Percentiles rank a stretch among this genome's conserved stretches.
phyloP scores from a whole-genome alignment of 306 rosid genomes.

The Lagenaria siceraria region DNA sequence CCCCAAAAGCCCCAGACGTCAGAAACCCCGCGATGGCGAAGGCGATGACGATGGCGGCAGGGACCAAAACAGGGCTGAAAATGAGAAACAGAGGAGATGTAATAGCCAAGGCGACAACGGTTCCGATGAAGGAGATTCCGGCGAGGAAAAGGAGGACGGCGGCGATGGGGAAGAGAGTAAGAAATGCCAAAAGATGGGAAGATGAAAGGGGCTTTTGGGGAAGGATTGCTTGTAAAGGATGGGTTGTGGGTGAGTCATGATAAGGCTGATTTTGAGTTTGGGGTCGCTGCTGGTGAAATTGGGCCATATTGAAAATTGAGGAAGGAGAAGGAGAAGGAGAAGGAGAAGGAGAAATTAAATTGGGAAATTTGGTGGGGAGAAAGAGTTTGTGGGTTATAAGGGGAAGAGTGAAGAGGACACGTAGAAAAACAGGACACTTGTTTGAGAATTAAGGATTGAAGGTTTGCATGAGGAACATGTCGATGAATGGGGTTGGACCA shows the following conservation, averaged over 20 bases:
- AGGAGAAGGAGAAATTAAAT: background rate
- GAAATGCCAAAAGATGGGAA: slow-evolving; percentile 15
- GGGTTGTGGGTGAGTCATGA: background rate
- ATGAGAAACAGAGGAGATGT: slow-evolving; percentile 25
- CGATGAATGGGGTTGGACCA: background rate
- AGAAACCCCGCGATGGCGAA: slow-evolving; percentile 29
- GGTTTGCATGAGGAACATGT: slow-evolving; percentile 7
- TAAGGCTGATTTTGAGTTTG: background rate
- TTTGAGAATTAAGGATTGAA: background rate
- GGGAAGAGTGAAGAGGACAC: slow-evolving; percentile 22
- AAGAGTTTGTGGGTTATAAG: background rate
- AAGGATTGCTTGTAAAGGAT: background rate
- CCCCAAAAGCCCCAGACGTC: slow-evolving; percentile 32
- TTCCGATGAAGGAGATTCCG: slow-evolving; percentile 22
- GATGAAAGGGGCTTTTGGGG: slow-evolving; percentile 2
- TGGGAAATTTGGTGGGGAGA: background rate
- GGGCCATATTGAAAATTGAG: slow-evolving; percentile 24
- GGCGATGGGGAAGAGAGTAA: slow-evolving; percentile 27
- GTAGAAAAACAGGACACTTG: slow-evolving; percentile 12
- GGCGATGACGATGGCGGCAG: slow-evolving; percentile 20
- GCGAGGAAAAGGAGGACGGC: slow-evolving; percentile 30
- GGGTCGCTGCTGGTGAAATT: background rate
- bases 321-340: background rate
- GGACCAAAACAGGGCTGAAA: slow-evolving; percentile 39
- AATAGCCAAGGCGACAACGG: slow-evolving; percentile 27